Evolutionary conservation across 306 rosid species (phyloP), one percentile per base, ranked within the genome.

Genomic region (Cicer pinnatifidum): DNA sequence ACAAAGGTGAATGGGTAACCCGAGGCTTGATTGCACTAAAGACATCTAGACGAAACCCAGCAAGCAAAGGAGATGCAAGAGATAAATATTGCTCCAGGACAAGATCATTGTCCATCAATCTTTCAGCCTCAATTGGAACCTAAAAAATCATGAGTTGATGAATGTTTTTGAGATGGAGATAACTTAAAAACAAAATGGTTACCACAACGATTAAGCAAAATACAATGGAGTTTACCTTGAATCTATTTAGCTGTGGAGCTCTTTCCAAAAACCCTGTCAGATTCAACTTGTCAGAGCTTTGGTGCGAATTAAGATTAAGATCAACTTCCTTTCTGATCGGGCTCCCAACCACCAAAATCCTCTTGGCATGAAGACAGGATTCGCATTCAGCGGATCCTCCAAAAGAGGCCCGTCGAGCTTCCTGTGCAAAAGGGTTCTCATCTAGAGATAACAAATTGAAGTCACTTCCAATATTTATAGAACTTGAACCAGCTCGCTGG

Each of bases 31-130:
- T 90, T 67, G 93, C 96, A 58, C 89, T 80, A 47, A 84, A 88
- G 85, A 92, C 91, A 75, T 95, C 99, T 69, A 95, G 78, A 60
- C 99, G 97, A 81, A 95, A 95, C 65, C 99, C 99, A 20, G 93
- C 90, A 80, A 90, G 87, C 82, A 66, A 57, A 67, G 96, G 97
- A 35, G 97, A 91, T 73, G 82, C 82, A 50, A 88, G 90, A 68
- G 96, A 84, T 23, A 91, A 66, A 86, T 78, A 80, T 76, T 88
- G 89, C 81, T 95, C 99, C 86, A 91, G 57, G 75, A 90, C 86
- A 69, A 88, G 83, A 85, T 91, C 97, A 59, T 88, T 82, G 74
- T 81, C 87, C 84, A 85, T 65, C 74, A 86, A 75, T 76, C 97
- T 89, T 85, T 95, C 99, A 47, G 88, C 79, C 84, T 95, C 99